Evolutionary conservation across 305 asterid genomes (phyloP), one percentile per base, ranked within the genome.

Genomic region (Plantago coronopus): DNA sequence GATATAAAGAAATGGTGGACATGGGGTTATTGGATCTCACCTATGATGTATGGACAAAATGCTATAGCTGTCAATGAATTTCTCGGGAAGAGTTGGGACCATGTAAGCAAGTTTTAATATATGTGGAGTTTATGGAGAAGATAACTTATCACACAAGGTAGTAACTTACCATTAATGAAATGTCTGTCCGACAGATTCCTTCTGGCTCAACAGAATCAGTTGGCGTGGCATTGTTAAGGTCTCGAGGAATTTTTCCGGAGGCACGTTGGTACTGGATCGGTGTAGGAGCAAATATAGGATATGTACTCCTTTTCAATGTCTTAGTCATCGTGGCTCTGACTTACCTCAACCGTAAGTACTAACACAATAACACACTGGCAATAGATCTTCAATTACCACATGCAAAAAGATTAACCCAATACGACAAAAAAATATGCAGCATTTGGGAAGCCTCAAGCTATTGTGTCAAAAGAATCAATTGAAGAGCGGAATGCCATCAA

Each of bases 261-360:
- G 91, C 83, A 13, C 68, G 63, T 18, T 93, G 99, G 99, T 93
- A 93, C 63, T 93, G 99, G 99, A 93, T 93, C 47, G 96, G 96
- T 56, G 61, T 83, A 20, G 97, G 85, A 64, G 95, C 88, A 49
- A 78, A 75, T 31, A 46, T 78, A 50, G 99, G 94, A 61, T 81
- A 89, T 48, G 65, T 76, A 8, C 60, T 87, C 47, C 82, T 89
- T 4, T 93, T 81, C 77, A 93, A 93, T 73, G 62, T 73, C 70
- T 62, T 85, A 23, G 87, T 71, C 64, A 74, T 76, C 34, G 2
- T 78, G 73, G 95, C 97, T 70, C 89, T 89, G 61, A 70, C 86
- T 65, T 87, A 78, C 74, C 95, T 93, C 73, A 85, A 93, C 76
- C 94, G 97, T 93, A 76, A 79, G 96, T 12, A 4, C 15, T 1